Percentiles rank a stretch among this genome's conserved stretches.
phyloP scores from a whole-genome alignment of 441 rosid genomes.

The Rhodomyrtus psidioides region DNA sequence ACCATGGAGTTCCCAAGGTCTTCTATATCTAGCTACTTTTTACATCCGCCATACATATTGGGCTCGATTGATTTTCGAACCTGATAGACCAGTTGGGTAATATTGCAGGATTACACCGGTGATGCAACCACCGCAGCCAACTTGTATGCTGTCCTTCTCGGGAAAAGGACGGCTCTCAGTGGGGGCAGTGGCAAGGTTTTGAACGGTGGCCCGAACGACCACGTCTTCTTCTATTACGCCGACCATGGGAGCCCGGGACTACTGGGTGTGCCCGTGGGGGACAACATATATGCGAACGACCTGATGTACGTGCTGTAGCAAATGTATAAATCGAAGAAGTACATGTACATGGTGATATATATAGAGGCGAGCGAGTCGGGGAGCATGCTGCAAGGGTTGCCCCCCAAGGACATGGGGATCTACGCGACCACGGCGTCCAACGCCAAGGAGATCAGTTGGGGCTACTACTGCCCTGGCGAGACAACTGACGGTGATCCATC shows the following conservation, averaged over 20 bases:
- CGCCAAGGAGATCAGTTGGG: constrained; percentile 91
- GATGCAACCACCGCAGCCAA: background rate
- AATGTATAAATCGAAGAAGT: background rate
- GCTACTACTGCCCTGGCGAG: constrained; percentile 92
- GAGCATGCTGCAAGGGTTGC: constrained; percentile 93
- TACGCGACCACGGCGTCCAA: constrained; percentile 94
- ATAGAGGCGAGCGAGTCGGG: constrained; percentile 94
- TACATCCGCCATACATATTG: background rate
- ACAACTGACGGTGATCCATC: constrained; percentile 22
- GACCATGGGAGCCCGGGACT: background rate
- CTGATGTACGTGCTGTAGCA: background rate
- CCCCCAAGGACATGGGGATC: constrained; percentile 72
- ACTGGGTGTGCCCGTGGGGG: background rate
- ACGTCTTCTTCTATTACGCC: background rate
- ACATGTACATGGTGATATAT: background rate
- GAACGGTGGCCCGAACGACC: background rate
- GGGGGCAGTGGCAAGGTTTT: background rate
- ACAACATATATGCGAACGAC: background rate
- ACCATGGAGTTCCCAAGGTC: background rate
- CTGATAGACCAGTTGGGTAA: background rate
- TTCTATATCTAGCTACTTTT: background rate
- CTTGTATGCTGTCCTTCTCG: background rate
- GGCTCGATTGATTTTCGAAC: background rate
- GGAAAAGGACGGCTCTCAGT: background rate
- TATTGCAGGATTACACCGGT: background rate